Conservation (phyloP, 352 stramenopile genomes). For the Phytophthora agathidicida region DNA sequence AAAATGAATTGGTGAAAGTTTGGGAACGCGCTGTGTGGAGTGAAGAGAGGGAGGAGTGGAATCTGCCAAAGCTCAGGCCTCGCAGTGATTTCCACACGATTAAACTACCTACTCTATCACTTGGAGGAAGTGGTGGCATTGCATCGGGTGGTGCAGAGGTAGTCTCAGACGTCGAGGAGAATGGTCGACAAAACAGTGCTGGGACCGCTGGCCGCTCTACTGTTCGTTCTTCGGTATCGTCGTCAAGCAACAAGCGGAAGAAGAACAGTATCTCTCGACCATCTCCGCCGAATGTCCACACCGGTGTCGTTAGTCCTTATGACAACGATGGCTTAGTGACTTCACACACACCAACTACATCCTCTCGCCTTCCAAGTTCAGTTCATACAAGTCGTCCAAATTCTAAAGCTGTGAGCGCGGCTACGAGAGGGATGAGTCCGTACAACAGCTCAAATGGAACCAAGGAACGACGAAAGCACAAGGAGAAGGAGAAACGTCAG, state of each 20-base stretch:
- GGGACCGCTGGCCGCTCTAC: conserved; percentile 31
- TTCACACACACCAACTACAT: conserved; percentile 11
- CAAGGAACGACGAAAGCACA: conserved; percentile 48
- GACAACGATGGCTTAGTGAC: conserved; percentile 2
- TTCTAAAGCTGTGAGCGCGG: conserved; percentile 7
- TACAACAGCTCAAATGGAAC: conserved; percentile 34
- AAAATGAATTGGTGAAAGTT: conserved; percentile 88
- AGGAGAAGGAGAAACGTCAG: conserved; percentile 30
- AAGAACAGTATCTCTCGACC: conserved; percentile 30
- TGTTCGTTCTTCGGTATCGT: conserved; percentile 38
- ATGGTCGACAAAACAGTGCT: conserved; percentile 23
- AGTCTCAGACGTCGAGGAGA: conserved; percentile 60
- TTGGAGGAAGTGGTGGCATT: conserved; percentile 27
- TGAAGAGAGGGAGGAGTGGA: conserved; percentile 84
- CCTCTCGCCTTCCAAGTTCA: conserved; percentile 39
- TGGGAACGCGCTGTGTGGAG: conserved; percentile 88
- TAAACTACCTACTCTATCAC: conserved; percentile 60
- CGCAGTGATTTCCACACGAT: conserved; percentile 85
- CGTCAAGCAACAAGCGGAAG: conserved; percentile 37
- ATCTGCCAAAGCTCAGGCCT: conserved; percentile 73
- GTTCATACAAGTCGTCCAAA: conserved; percentile 35
- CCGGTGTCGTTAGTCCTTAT: conserved; percentile 6
- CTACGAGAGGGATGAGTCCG: conserved; percentile 29
- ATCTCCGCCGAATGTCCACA: not conserved
- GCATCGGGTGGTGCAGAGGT: conserved; percentile 70